Base-by-base conservation (phyloP, 2,329 filamentous ascomycete genomes). In the Allantophomopsis cytisporea region DNA sequence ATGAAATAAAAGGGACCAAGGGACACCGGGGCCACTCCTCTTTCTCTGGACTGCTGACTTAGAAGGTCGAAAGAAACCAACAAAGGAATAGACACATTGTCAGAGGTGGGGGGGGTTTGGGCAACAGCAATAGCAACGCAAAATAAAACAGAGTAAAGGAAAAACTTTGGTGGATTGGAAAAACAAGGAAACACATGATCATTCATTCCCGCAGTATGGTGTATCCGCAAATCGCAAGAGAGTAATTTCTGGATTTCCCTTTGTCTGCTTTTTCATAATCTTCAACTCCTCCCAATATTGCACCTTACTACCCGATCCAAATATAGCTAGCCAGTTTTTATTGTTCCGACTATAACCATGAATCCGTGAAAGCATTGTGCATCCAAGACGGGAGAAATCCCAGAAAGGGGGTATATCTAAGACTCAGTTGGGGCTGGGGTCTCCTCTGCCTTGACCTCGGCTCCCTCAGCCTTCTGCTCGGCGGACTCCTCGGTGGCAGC, bases 401-500 rank as follows among this genome's bases (percentile, higher is more conserved):
- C 16, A 28, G 18, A 31, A 15, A 8, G 17, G 48, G 45, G 44
- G 45, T 48, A 51, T 39, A 56, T 65, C 67, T 76, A 75, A 50
- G 71, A 74, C 60, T 65, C 64, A 49, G 23, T 28, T 21, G 71
- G 59, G 46, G 71, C 67, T 46, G 58, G 63, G 56, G 47, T 47
- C 42, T 23, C 37, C n/a, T 42, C 30, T 17, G 37, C 37, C 14
- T 18, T 51, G 23, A 12, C 23, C 23, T 28, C 23, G 44, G 50
- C 50, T 43, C 35, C 34, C 38, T 50, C 51, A 43, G 50, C 41
- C 47, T 57, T 55, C 23, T 47, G 18, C 46, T 56, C 54, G 35
- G 51, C 45, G 44, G 66, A 64, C 47, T 77, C 61, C 47, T 77
- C 67, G 53, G 68, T 55, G 76, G 63, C 59, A 59, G 66, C 65